A percentile compares a stretch with the other conserved stretches of the same genome.
phyloP scores from a whole-genome alignment of 805 yeast genomes.

The Ogataea nitratoaversa region DNA sequence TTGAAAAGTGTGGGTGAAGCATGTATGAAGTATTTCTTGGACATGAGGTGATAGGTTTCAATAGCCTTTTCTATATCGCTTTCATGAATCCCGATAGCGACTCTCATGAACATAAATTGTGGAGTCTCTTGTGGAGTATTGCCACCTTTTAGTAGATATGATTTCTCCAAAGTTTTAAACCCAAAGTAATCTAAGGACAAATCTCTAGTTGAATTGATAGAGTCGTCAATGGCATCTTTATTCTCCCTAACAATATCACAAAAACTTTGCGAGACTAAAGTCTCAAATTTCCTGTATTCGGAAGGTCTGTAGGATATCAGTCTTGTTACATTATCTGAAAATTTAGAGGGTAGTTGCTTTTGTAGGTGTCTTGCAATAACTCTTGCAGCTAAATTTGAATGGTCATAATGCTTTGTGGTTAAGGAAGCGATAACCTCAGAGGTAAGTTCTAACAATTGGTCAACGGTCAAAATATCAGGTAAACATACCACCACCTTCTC shows the following conservation, averaged over 20 bases:
- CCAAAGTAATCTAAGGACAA: conserved; percentile 80
- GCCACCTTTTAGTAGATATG: conserved; percentile 67
- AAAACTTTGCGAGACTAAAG: conserved; percentile 61
- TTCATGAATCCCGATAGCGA: conserved; percentile 86
- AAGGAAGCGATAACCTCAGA: conserved; percentile 94
- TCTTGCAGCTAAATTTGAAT: conserved; percentile 88
- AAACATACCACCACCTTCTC: conserved; percentile 46
- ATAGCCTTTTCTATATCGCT: conserved; percentile 56
- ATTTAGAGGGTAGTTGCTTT: conserved; percentile 74
- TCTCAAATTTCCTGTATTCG: conserved; percentile 53
- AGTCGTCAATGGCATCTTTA: conserved; percentile 57
- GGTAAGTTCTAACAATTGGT: conserved; percentile 43
- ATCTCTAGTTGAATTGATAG: conserved; percentile 72
- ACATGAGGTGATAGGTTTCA: conserved; percentile 87
- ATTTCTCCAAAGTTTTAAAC: conserved; percentile 84
- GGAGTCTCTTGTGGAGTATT: conserved; percentile 84
- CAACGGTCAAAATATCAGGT: conserved; percentile 42
- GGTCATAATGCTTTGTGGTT: conserved; percentile 93
- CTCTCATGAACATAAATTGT: conserved; percentile 86
- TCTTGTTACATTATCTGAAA: conserved; percentile 64
- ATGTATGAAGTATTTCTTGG: conserved; percentile 81
- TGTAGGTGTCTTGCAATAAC: conserved; percentile 81
- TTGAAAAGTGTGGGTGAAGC: conserved; percentile 95
- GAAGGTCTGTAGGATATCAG: conserved; percentile 71
- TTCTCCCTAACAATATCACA: conserved; percentile 54